Base-by-base conservation (phyloP, 768 basidiomycete genomes). In the Boletus rubescentipes region DNA sequence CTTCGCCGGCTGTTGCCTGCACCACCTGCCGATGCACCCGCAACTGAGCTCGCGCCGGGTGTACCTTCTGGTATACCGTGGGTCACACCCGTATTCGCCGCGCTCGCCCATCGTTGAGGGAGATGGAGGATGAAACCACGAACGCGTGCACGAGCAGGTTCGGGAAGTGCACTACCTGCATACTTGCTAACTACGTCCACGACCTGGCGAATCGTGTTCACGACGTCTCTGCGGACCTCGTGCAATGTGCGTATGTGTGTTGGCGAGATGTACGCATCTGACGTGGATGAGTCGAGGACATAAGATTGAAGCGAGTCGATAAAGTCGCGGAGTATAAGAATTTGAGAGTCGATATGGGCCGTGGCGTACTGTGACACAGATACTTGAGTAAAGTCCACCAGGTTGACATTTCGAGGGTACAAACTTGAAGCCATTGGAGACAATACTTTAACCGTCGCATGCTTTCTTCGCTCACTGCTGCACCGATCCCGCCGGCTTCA, bases 381-480 rank as follows among this genome's bases (percentile, higher is more conserved):
- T 14, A 2, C 16, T n/a, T 48, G 43, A 46, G 48, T 29, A 58
- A 29, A n/a, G 26, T 34, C 29, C 0, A 29, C 37, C 23, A 30
- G 7, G 16, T 16, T 8, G 49, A 39, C 9, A 18, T 11, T 16
- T 37, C 8, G 39, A 44, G 9, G 46, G 20, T 5, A 75, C 82
- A 21, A 26, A 91, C 91, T 77, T 90, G 87, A 16, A 96, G 75
- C 91, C 92, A 95, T 53, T 91, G 83, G 29, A 96, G 67, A 70
- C 90, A 93, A 65, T 94, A 95, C 66, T 85, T 85, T 37, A 96
- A 71, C 49, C 89, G 77, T 51, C 89, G 77, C 88, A 96, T 89
- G 63, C 86, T 93, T 69, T 95, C 93, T 58, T 94, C 92, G 68
- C 91, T 93, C 31, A 95, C 76, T 9, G 93, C 93, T 0, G 90